These are phyloP conservation scores for Leonotis leonurus DNA, from an alignment of 257 asterid genomes.

Conservation along the genomic window DNA sequence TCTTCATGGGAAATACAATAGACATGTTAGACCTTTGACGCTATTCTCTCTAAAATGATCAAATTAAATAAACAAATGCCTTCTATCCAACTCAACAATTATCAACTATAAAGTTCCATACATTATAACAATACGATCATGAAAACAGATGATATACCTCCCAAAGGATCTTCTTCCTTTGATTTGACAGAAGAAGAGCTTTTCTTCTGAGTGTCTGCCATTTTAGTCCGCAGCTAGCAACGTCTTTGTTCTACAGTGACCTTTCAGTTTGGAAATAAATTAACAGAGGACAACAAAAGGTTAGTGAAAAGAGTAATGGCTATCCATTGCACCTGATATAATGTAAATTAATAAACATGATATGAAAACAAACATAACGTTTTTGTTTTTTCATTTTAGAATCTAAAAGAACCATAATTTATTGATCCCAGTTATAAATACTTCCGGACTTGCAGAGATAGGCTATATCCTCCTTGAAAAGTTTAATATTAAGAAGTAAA, in stretches of 20 bases:
- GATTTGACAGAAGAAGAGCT: constrained; percentile 31
- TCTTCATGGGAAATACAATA: constrained; percentile 4
- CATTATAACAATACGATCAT: neutral
- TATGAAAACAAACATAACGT: no score
- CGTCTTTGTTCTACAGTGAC: constrained; percentile 22
- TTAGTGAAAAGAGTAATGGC: neutral
- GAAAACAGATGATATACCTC: constrained; percentile 37
- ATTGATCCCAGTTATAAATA: neutral
- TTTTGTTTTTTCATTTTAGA: no score
- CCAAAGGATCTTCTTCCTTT: constrained; percentile 46
- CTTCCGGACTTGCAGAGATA: neutral
- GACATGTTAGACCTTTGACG: constrained; percentile 7
- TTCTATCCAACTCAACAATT: neutral
- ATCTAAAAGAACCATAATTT: neutral
- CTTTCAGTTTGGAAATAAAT: constrained; percentile 7
- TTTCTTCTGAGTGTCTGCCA: constrained; percentile 57
- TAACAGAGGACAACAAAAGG: neutral
- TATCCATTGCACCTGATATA: neutral
- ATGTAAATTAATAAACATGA: neutral
- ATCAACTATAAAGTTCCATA: neutral
- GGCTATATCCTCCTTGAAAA: neutral
- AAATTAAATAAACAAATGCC: neutral
- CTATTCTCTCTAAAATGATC: neutral
- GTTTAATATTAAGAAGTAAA: neutral
- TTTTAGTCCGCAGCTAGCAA: constrained; percentile 21